Percentiles rank a stretch among this genome's conserved stretches.
Evolutionary conservation across 2,329 filamentous ascomycete species (phyloP).

Genomic region (Penicillium sp.): DNA sequence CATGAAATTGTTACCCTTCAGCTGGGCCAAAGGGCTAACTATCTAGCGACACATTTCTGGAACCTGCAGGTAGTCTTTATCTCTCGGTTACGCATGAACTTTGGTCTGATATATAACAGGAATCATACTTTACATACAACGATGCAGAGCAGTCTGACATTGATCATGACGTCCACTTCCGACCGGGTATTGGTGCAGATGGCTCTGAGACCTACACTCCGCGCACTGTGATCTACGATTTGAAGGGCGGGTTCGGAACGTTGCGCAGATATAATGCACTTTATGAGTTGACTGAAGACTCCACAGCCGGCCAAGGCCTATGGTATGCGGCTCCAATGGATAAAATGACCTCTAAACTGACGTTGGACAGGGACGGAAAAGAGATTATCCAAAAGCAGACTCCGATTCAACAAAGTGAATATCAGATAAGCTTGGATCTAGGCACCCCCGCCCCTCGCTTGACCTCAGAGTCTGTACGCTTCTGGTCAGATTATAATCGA

Average conservation of each 20-base stretch:
- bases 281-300: constrained; percentile 59
- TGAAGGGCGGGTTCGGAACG: constrained; percentile 90
- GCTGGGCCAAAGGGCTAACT: constrained; percentile 88
- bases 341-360: background rate
- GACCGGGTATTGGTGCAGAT: constrained; percentile 74
- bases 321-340: constrained; percentile 38
- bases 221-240: constrained; percentile 85
- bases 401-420: constrained; percentile 66
- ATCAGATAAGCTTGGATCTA: constrained; percentile 73
- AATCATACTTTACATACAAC: constrained; percentile 94
- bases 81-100: background rate
- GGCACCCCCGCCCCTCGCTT: constrained; percentile 63
- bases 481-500: constrained; percentile 94
- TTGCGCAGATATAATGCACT: constrained; percentile 82
- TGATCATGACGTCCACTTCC: constrained; percentile 84
- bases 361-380: constrained; percentile 56
- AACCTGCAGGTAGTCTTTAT: constrained; percentile 69
- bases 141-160: constrained; percentile 63
- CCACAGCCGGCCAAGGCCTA: constrained; percentile 37
- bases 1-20: constrained; percentile 93
- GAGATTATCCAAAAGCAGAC: constrained; percentile 65
- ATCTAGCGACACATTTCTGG: constrained; percentile 95
- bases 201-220: constrained; percentile 90
- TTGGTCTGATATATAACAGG: constrained; percentile 50
- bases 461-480: constrained; percentile 69